Conservation (phyloP, 805 yeast species). For the Metschnikowia vanudenii region DNA sequence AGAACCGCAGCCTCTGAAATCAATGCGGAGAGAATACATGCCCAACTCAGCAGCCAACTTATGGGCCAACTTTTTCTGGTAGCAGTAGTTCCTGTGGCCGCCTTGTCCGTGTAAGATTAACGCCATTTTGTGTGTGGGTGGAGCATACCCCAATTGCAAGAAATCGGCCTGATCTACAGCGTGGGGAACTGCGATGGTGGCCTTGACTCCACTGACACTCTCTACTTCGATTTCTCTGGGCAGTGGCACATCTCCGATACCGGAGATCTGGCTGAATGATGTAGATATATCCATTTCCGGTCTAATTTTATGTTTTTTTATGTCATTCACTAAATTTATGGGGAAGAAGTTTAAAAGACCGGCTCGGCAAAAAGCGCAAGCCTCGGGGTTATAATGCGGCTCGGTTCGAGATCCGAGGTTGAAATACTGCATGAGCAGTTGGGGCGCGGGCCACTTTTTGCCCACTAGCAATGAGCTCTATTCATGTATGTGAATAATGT, state of each 20-base stretch:
- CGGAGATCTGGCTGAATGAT: constrained; percentile 8
- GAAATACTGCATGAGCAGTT: too few relatives aligned
- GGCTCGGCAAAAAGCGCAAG: too few relatives aligned
- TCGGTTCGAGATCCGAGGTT: too few relatives aligned
- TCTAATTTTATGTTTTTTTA: background rate
- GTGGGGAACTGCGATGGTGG: constrained; percentile 41
- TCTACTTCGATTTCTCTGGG: constrained; percentile 39
- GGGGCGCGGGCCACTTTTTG: too few relatives aligned
- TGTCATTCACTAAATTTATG: too few relatives aligned
- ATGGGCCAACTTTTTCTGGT: constrained; percentile 62
- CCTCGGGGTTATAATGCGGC: too few relatives aligned
- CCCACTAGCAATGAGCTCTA: too few relatives aligned
- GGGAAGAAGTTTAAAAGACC: too few relatives aligned
- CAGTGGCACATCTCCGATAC: constrained; percentile 13
- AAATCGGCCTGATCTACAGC: constrained; percentile 26
- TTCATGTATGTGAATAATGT: too few relatives aligned
- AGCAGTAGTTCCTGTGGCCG: constrained; percentile 80
- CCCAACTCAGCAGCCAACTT: constrained; percentile 59
- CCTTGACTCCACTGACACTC: constrained; percentile 34
- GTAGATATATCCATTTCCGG: constrained; percentile 10
- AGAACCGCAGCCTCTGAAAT: constrained; percentile 82
- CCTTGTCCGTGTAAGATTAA: constrained; percentile 80
- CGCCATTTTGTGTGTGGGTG: constrained; percentile 51
- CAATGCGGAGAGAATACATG: constrained; percentile 67
- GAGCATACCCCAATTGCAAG: constrained; percentile 29